Evolutionary conservation across 768 basidiomycete species (phyloP).

Genomic region (Tricholoma saponaceum): DNA sequence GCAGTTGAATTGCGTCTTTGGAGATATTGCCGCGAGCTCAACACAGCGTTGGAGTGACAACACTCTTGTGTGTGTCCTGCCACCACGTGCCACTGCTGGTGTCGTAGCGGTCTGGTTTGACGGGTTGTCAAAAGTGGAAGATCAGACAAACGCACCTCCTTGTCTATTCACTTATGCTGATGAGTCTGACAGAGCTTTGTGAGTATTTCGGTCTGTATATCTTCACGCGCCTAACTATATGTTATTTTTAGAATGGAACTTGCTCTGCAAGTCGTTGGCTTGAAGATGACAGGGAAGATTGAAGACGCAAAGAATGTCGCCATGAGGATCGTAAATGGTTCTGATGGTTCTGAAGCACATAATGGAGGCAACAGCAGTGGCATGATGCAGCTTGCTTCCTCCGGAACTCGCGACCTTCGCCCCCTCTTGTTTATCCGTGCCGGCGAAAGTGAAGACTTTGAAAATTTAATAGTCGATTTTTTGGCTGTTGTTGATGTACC

Average conservation of each 20-base stretch:
- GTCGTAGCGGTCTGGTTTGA: constrained; percentile 89
- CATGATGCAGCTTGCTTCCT: constrained; percentile 39
- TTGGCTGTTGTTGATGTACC: constrained; percentile 73
- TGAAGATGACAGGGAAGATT: constrained; percentile 95
- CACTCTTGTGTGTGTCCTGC: constrained; percentile 87
- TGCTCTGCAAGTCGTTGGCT: constrained; percentile 89
- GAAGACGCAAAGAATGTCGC: constrained; percentile 93
- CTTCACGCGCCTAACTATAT: constrained; percentile 9
- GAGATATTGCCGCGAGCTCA: constrained; percentile 73
- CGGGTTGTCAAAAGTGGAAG: constrained; percentile 61
- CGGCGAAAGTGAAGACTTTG: constrained; percentile 60
- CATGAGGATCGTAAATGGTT: constrained; percentile 82
- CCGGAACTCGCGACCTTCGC: constrained; percentile 48
- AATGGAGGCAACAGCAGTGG: constrained; percentile 27
- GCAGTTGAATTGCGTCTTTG: constrained; percentile 79
- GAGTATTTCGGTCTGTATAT: constrained; percentile 29
- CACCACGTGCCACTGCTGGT: constrained; percentile 77
- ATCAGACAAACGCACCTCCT: constrained; percentile 43
- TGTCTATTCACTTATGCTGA: constrained; percentile 88
- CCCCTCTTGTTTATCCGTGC: constrained; percentile 53
- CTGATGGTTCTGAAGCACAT: constrained; percentile 45
- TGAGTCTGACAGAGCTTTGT: constrained; percentile 86
- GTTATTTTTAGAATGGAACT: constrained; percentile 76
- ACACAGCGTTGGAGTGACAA: constrained; percentile 92
- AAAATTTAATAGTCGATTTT: constrained; percentile 75